Base-by-base conservation (phyloP, 1,284 basidiomycete genomes). In the Cutaneotrichosporon daszewskae region DNA sequence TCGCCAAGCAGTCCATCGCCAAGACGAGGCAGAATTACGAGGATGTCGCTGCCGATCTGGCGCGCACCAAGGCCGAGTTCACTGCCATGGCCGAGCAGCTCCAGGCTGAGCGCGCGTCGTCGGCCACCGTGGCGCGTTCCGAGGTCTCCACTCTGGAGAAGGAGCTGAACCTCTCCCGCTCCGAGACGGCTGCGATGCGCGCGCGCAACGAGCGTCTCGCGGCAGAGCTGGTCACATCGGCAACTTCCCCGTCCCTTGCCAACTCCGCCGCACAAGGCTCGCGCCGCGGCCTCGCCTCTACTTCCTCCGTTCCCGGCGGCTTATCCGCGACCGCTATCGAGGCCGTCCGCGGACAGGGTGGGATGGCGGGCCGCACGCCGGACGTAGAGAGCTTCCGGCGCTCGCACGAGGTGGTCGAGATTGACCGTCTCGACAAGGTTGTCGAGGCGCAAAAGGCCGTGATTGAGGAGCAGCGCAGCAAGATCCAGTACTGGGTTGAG, bases 401-500 rank as follows among this genome's bases (percentile, higher is more conserved):
- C 17, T 34, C 32, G 22, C 46, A 43, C 24, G 60, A 63, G 16
- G 33, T 29, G 2, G 64, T 62, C 14, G 62, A 69, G 42, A 60
- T 68, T 32, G 58, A 61, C 13, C 41, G 57, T 33, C 54, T 70
- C 41, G 68, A 68, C 49, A 66, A 60, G 51, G 59, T 70, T 10
- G 58, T 72, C 23, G 60, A 62, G 24, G 56, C 58, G 17, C 64
- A 69, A 46, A 58, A 66, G 49, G 55, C 43, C 4, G 52, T 69
- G 20, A 70, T 69, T 24, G 60, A 61, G 11, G 65, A 68, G 38
- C 61, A 69, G 49, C 50, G 61, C 39, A 55, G 55, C 47, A 68
- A 66, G 57, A 66, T 72, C 27, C 51, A 55, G 37, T 47, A 56
- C 28, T 72, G 68, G 68, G 53, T 59, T n/a, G 56, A 57, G 57